Evolutionary conservation across 2,329 filamentous ascomycete species (phyloP).

Genomic region (Cryphonectria naterciae): DNA sequence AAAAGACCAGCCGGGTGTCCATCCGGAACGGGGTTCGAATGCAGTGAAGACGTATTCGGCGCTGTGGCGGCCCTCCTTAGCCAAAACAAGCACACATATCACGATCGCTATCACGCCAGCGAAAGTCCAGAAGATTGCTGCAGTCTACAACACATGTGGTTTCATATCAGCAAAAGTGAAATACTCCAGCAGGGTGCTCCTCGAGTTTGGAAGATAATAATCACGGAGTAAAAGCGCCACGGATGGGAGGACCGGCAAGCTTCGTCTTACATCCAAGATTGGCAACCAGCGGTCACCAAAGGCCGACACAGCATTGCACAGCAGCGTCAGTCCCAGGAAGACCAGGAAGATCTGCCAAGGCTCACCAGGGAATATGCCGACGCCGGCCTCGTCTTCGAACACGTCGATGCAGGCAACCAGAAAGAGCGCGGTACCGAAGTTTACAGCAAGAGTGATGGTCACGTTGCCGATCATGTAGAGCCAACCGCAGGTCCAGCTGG

Average conservation of each 20-base stretch:
- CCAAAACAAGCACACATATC: conserved; percentile 65
- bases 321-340: conserved; percentile 69
- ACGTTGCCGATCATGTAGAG: conserved; percentile 79
- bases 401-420: conserved; percentile 60
- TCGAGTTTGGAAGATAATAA: not conserved
- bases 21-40: conserved; percentile 71
- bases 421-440: conserved; percentile 76
- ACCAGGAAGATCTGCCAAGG: conserved; percentile 72
- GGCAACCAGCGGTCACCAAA: conserved; percentile 71
- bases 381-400: conserved; percentile 51
- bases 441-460: conserved; percentile 81
- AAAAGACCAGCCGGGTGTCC: conserved; percentile 73
- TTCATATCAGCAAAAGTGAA: conserved; percentile 31
- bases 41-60: conserved; percentile 68
- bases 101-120: conserved; percentile 69
- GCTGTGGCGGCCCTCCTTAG: conserved; percentile 67
- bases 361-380: conserved; percentile 50
- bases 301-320: conserved; percentile 67
- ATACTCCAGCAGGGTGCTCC: not conserved
- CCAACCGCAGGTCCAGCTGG: conserved; percentile 77
- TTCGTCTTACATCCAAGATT: conserved; percentile 65
- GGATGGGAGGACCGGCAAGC: conserved; percentile 15
- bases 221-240: not conserved
- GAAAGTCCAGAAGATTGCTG: conserved; percentile 77
- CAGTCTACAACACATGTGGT: conserved; percentile 53